Evolutionary conservation across 768 basidiomycete genomes (phyloP).

Genomic region (Hygrophorus russula): DNA sequence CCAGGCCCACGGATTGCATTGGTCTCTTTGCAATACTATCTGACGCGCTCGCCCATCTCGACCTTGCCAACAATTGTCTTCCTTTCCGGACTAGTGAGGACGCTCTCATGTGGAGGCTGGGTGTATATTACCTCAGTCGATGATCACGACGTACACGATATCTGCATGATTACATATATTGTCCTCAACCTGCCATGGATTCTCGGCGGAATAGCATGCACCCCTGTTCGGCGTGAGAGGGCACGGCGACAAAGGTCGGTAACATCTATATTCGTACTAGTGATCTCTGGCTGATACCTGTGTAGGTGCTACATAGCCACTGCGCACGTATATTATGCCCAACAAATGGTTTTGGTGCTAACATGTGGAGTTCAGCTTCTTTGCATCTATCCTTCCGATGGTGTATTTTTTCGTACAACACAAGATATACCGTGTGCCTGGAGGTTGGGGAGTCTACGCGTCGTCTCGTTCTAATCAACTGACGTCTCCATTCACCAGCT

Average conservation of each 20-base stretch:
- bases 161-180: constrained; percentile 84
- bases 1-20: constrained; percentile 70
- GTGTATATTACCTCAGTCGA: constrained; percentile 83
- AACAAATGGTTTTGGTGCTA: not conserved
- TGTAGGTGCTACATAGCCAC: constrained; percentile 42
- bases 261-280: constrained; percentile 4
- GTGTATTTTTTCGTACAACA: constrained; percentile 82
- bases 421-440: constrained; percentile 67
- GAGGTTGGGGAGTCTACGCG: constrained; percentile 37
- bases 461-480: not conserved
- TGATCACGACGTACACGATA: constrained; percentile 74
- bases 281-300: not conserved
- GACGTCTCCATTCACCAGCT: constrained; percentile 30
- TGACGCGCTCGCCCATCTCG: constrained; percentile 33
- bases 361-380: constrained; percentile 41
- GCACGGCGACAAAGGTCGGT: constrained; percentile 44
- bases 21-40: constrained; percentile 50
- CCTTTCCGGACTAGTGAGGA: constrained; percentile 55
- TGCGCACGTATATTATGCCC: constrained; percentile 25
- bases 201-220: constrained; percentile 53
- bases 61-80: constrained; percentile 42
- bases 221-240: constrained; percentile 26
- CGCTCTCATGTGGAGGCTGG: constrained; percentile 83
- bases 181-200: constrained; percentile 85
- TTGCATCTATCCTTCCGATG: constrained; percentile 56